Conservation (phyloP, 805 yeast genomes). For the Blastobotrys parvus region DNA sequence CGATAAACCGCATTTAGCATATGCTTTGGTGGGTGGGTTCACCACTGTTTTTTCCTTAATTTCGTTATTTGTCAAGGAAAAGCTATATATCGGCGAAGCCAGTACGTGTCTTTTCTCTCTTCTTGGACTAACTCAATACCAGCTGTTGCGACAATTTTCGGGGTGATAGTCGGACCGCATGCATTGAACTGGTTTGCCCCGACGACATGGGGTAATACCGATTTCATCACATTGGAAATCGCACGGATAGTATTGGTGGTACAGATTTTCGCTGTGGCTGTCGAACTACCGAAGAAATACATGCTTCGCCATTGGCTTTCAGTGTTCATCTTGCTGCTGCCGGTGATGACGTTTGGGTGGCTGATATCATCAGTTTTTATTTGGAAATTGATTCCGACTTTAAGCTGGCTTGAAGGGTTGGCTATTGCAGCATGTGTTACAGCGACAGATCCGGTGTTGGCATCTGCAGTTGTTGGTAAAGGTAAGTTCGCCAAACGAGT, state of each 20-base stretch:
- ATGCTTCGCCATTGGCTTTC: constrained; percentile 79
- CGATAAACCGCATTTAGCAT: constrained; percentile 72
- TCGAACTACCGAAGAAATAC: constrained; percentile 82
- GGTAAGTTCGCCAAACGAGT: constrained; percentile 87
- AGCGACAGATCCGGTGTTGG: constrained; percentile 91
- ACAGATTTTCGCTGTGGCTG: constrained; percentile 91
- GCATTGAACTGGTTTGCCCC: constrained; percentile 81
- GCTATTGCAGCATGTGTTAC: constrained; percentile 82
- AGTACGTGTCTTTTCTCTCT: constrained; percentile 55
- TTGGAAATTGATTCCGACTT: constrained; percentile 67
- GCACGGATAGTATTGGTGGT: constrained; percentile 75
- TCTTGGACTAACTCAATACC: constrained; percentile 86
- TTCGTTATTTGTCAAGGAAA: constrained; percentile 76
- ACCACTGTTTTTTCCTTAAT: constrained; percentile 71
- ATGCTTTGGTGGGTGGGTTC: constrained; percentile 80
- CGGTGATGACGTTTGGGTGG: constrained; percentile 92
- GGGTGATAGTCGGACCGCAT: constrained; percentile 83
- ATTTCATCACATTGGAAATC: constrained; percentile 72
- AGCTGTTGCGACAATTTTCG: constrained; percentile 76
- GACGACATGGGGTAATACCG: constrained; percentile 75
- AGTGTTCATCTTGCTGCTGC: constrained; percentile 63
- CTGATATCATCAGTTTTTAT: constrained; percentile 68
- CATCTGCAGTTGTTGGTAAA: constrained; percentile 92
- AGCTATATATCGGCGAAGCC: constrained; percentile 83
- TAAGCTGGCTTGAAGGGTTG: constrained; percentile 63